A percentile compares a stretch with the other conserved stretches of the same genome.
These are phyloP conservation scores for Plasmodium inui DNA, from an alignment of 169 alveolate genomes.

Conservation along the genomic window DNA sequence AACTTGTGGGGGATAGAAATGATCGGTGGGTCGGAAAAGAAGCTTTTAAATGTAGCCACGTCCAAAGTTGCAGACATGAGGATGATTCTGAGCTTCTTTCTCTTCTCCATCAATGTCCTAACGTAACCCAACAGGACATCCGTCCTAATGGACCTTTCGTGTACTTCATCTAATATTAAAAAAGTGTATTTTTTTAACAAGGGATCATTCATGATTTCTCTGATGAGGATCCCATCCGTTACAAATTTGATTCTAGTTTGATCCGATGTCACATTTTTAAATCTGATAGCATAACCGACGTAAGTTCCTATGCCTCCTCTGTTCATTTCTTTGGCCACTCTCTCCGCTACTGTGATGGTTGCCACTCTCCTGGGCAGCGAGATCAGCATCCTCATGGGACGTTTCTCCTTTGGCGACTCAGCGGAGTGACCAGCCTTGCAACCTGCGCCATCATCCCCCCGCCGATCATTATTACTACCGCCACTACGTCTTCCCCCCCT, in stretches of 20 bases:
- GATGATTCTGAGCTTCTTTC: conserved; percentile 90
- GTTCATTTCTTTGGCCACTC: conserved; percentile 90
- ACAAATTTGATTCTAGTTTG: conserved; percentile 92
- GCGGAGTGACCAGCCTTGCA: background rate
- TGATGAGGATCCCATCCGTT: conserved; percentile 95
- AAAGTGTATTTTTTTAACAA: conserved; percentile 88
- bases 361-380: conserved; percentile 95
- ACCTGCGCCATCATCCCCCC: background rate
- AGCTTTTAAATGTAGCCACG: conserved; percentile 84
- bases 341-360: conserved; percentile 91
- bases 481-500: background rate
- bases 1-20: conserved; percentile 60
- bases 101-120: conserved; percentile 82
- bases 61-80: conserved; percentile 96
- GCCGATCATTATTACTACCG: background rate
- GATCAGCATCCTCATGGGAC: conserved; percentile 30
- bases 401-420: background rate
- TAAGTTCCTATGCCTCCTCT: conserved; percentile 87
- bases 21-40: conserved; percentile 81
- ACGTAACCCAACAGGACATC: conserved; percentile 93
- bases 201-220: conserved; percentile 92
- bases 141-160: conserved; percentile 94
- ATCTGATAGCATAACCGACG: conserved; percentile 95
- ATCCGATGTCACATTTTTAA: conserved; percentile 88
- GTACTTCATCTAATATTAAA: conserved; percentile 95